Conservation (phyloP, 495 filamentous ascomycete genomes). For the Penicillium canescens region DNA sequence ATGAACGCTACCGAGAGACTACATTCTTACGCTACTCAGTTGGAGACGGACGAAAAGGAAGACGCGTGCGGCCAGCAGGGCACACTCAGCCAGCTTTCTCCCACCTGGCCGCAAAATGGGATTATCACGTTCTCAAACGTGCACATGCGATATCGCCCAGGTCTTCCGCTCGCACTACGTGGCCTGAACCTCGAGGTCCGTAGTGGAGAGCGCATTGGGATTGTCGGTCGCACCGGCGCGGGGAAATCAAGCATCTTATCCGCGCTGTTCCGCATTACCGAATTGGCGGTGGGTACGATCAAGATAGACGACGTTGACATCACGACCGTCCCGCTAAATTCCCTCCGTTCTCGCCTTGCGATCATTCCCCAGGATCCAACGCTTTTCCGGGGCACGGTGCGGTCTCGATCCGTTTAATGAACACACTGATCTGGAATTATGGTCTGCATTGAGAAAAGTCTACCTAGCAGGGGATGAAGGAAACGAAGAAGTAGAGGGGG, state of each 20-base stretch:
- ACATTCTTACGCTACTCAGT: conserved; percentile 80
- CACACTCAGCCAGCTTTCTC: conserved; percentile 63
- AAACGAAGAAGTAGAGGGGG: conserved; percentile 20
- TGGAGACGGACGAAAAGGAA: conserved; percentile 92
- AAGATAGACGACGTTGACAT: conserved; percentile 89
- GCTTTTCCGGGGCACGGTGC: conserved; percentile 87
- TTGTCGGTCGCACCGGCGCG: conserved; percentile 91
- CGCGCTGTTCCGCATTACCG: conserved; percentile 86
- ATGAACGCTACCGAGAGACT: conserved; percentile 96
- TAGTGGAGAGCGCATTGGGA: conserved; percentile 88
- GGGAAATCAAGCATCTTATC: conserved; percentile 96
- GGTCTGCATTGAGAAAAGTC: conserved; percentile 80
- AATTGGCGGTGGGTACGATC: conserved; percentile 78
- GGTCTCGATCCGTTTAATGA: conserved; percentile 90
- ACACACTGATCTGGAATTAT: conserved; percentile 83
- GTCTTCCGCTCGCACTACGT: conserved; percentile 80
- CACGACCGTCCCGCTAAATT: conserved; percentile 75
- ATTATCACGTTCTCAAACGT: conserved; percentile 83
- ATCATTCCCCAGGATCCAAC: conserved; percentile 98
- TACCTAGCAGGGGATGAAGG: conserved; percentile 64
- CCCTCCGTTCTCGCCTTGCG: conserved; percentile 82
- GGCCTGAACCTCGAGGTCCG: conserved; percentile 73
- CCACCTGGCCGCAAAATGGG: conserved; percentile 79
- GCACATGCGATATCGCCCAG: conserved; percentile 88
- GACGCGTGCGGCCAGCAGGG: conserved; percentile 69